These are phyloP conservation scores for Epicoccum nigrum DNA, from an alignment of 2,329 filamentous ascomycete species.

Conservation along the genomic window DNA sequence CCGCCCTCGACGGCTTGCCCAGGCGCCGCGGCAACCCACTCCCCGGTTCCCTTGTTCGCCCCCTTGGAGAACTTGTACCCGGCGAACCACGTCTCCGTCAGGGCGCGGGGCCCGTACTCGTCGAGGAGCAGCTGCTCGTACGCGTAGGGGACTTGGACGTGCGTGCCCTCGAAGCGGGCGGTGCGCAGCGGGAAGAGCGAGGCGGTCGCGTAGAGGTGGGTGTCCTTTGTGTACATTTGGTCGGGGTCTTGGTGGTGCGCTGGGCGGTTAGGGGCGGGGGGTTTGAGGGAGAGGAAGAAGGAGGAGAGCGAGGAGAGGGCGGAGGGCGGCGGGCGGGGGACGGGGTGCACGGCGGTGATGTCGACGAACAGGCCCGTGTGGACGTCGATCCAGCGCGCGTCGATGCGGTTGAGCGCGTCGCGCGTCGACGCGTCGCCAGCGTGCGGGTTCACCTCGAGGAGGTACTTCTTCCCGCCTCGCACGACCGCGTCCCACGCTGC, in stretches of 20 bases:
- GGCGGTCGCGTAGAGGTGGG: conserved; percentile 59
- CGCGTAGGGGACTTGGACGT: conserved; percentile 62
- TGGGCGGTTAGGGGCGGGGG: too few relatives aligned
- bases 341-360: conserved; percentile 61
- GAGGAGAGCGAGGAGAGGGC: not conserved
- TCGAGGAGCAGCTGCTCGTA: conserved; percentile 61
- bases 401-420: conserved; percentile 63
- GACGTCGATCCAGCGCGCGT: conserved; percentile 67
- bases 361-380: conserved; percentile 66
- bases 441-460: conserved; percentile 66
- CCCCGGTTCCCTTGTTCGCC: too few relatives aligned
- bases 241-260: too few relatives aligned
- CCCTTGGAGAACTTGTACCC: conserved; percentile 49
- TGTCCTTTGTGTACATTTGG: conserved; percentile 60
- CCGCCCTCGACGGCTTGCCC: not conserved
- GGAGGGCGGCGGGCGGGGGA: conserved; percentile 44
- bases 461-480: conserved; percentile 49
- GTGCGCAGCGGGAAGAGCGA: conserved; percentile 64
- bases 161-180: conserved; percentile 59
- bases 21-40: too few relatives aligned
- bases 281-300: too few relatives aligned
- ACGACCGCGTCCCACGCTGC: conserved; percentile 17
- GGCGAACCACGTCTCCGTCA: conserved; percentile 56
- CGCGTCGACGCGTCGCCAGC: conserved; percentile 52
- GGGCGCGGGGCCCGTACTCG: conserved; percentile 60